Conservation (phyloP, 2,329 filamentous ascomycete species). For the Colletotrichum sojae region DNA sequence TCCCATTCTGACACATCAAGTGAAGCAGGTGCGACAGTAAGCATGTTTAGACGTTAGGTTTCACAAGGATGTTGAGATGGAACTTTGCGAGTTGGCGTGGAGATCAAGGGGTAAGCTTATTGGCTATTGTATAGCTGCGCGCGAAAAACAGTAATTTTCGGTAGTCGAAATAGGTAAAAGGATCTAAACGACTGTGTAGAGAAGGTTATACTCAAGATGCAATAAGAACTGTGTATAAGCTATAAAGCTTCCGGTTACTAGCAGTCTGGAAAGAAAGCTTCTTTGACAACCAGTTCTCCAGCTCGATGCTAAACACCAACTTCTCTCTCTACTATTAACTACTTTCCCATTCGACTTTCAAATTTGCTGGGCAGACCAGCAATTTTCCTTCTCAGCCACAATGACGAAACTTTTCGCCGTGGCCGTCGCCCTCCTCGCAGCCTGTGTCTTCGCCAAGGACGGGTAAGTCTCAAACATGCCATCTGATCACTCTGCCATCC, state of each 20-base stretch:
- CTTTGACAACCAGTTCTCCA: no score
- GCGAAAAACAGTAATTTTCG: not conserved
- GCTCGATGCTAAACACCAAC: no score
- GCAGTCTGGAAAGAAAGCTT: no score
- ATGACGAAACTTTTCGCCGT: conserved; percentile 17
- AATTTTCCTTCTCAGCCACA: not conserved
- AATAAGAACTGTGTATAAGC: no score
- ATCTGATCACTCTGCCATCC: not conserved
- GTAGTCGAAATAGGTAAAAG: not conserved
- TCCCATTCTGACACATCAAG: conserved; percentile 14
- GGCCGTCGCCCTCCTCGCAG: not conserved
- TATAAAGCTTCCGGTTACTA: no score
- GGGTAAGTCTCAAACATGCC: conserved; percentile 1
- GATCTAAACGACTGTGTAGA: no score
- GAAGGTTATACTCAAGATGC: no score
- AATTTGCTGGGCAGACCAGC: conserved; percentile 3
- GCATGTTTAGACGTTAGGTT: conserved; percentile 7
- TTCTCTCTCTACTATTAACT: not conserved
- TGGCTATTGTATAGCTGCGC: not conserved
- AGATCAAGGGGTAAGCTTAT: no score
- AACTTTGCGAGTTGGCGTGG: not conserved
- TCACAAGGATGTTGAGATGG: conserved; percentile 1
- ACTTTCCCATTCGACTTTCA: not conserved
- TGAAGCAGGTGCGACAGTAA: not conserved
- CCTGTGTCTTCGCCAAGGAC: conserved; percentile 1